A percentile compares a stretch with the other conserved stretches of the same genome.
These are phyloP conservation scores for Carex myosuroides DNA, from an alignment of 176 grass and related monocot genomes.

Conservation along the genomic window DNA sequence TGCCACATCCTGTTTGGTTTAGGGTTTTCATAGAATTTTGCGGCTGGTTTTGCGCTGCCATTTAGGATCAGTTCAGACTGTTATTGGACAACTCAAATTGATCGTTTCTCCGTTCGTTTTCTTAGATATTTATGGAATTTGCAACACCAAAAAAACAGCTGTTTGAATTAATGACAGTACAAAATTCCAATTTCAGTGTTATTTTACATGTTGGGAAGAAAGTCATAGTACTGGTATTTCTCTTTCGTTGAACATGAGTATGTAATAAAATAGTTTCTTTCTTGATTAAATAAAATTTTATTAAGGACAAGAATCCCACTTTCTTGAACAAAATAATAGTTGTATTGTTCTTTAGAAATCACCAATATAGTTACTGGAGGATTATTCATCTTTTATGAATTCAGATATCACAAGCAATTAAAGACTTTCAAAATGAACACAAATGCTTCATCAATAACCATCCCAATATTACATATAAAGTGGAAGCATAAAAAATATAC, in stretches of 20 bases:
- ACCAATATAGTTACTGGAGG: neutral
- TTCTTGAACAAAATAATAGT: neutral
- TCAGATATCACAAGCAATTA: neutral
- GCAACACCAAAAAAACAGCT: neutral
- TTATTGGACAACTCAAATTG: neutral
- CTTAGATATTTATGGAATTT: neutral
- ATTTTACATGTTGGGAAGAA: neutral
- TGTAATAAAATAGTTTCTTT: neutral
- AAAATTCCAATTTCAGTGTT: neutral
- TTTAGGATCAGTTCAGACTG: neutral
- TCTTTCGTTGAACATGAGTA: neutral
- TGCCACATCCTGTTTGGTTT: neutral
- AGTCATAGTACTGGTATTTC: neutral
- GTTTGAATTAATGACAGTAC: neutral
- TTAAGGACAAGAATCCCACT: neutral
- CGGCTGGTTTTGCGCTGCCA: neutral
- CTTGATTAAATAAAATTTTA: neutral
- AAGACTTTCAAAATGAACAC: conserved; percentile 1
- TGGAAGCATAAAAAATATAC: conserved; percentile 13
- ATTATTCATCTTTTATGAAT: neutral
- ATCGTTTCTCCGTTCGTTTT: neutral
- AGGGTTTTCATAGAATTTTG: neutral
- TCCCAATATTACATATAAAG: neutral
- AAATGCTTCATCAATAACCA: conserved; percentile 10
- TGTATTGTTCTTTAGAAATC: neutral